Evolutionary conservation across 31 red algal genomes (phyloP).

Genomic region (Porphyra umbilicalis): DNA sequence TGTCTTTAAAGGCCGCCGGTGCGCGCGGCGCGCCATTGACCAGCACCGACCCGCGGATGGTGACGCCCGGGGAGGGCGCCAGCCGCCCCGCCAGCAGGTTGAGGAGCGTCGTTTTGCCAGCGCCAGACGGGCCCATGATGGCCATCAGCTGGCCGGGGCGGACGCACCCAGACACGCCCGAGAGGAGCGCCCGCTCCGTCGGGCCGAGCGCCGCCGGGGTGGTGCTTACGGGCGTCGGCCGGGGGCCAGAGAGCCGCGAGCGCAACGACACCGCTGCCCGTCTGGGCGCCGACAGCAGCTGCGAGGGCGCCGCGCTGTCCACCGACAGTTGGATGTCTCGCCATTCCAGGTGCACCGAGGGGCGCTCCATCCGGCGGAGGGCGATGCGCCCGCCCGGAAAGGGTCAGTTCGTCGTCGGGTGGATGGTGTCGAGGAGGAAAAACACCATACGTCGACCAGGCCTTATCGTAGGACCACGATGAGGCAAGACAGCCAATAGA

Average conservation of each 20-base stretch:
- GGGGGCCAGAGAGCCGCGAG: neutral
- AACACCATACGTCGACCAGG: too few species aligned
- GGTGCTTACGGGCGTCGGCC: neutral
- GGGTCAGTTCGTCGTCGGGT: too few species aligned
- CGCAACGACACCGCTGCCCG: neutral
- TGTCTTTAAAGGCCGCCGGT: slow-evolving; percentile 25
- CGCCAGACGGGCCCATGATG: slow-evolving; percentile 74
- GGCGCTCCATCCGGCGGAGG: neutral
- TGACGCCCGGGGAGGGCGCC: slow-evolving; percentile 18
- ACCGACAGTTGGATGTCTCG: neutral
- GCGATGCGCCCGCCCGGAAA: too few species aligned
- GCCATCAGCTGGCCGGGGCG: slow-evolving; percentile 62
- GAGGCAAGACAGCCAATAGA: too few species aligned
- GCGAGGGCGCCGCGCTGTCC: neutral
- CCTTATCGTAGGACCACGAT: too few species aligned
- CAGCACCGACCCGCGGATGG: slow-evolving; percentile 31
- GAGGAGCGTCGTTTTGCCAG: slow-evolving; percentile 83
- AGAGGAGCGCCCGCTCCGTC: slow-evolving; percentile 13
- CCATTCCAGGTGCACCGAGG: neutral
- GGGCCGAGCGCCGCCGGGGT: neutral
- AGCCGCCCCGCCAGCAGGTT: slow-evolving; percentile 66
- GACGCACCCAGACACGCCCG: slow-evolving; percentile 42
- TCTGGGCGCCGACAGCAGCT: neutral
- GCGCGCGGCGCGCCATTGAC: slow-evolving; percentile 47
- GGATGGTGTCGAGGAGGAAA: too few species aligned